A percentile compares a stretch with the other conserved stretches of the same genome.
These are phyloP conservation scores for Phytopythium sindhum DNA, from an alignment of 352 stramenopile species.

Conservation along the genomic window DNA sequence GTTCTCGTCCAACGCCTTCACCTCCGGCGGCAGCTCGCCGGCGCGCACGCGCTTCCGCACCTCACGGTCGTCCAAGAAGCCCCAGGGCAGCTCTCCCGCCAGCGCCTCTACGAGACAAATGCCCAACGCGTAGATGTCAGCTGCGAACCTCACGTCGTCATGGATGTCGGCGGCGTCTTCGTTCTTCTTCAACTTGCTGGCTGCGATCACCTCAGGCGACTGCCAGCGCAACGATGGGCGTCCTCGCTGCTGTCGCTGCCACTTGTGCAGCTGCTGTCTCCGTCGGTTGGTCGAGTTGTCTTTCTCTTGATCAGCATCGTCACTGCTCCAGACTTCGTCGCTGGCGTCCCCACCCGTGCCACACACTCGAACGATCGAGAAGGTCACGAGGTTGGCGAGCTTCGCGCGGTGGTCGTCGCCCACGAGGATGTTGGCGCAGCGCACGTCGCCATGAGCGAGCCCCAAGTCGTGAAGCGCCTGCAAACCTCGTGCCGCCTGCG, in stretches of 20 bases:
- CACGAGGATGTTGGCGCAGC: conserved; percentile 55
- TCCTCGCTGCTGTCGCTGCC: not conserved
- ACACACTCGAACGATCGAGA: conserved; percentile 16
- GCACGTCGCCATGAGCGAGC: conserved; percentile 48
- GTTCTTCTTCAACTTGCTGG: not conserved
- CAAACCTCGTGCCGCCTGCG: conserved; percentile 43
- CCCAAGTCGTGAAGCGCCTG: conserved; percentile 50
- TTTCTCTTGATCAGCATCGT: not conserved
- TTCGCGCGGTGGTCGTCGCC: conserved; percentile 54
- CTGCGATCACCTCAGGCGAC: conserved; percentile 39
- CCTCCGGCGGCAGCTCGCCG: conserved; percentile 35
- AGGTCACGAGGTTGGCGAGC: conserved; percentile 44
- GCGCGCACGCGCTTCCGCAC: conserved; percentile 35
- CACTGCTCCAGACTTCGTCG: not conserved
- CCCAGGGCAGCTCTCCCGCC: conserved; percentile 58
- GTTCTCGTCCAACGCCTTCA: conserved; percentile 27
- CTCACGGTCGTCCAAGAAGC: conserved; percentile 39
- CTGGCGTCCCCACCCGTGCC: not conserved
- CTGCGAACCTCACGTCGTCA: conserved; percentile 17
- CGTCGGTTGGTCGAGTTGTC: not conserved
- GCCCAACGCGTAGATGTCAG: conserved; percentile 64
- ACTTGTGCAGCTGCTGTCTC: not conserved
- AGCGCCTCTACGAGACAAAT: conserved; percentile 65
- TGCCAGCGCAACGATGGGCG: conserved; percentile 40
- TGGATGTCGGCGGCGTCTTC: conserved; percentile 6